These are phyloP conservation scores for Symbiodinium pilosum DNA, from an alignment of 73 alveolate genomes.

Conservation along the genomic window DNA sequence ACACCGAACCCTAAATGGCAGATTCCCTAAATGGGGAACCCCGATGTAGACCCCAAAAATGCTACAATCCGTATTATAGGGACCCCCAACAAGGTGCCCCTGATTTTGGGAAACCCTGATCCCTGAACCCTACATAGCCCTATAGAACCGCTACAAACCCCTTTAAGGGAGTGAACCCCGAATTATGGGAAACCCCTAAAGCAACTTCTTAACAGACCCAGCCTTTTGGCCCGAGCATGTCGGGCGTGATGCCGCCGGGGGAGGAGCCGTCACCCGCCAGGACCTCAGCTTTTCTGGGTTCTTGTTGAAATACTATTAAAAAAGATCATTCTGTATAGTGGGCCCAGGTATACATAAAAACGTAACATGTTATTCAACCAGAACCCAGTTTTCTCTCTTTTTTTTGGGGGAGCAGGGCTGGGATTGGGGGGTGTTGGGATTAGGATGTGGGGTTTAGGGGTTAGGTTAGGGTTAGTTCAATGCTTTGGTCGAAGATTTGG, in stretches of 20 bases:
- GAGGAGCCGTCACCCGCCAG: conserved; percentile 93
- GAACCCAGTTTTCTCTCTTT: too few relatives aligned
- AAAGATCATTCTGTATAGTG: background rate
- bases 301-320: background rate
- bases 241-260: conserved; percentile 89
- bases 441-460: too few relatives aligned
- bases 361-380: too few relatives aligned
- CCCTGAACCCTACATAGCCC: background rate
- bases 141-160: background rate
- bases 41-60: too few relatives aligned
- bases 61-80: too few relatives aligned
- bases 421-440: too few relatives aligned
- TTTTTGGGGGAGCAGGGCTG: too few relatives aligned
- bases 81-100: background rate
- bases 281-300: conserved; percentile 17
- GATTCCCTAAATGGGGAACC: background rate
- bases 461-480: too few relatives aligned
- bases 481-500: too few relatives aligned
- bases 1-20: background rate
- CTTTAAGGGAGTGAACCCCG: background rate
- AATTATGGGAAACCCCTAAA: background rate
- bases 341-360: background rate
- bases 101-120: background rate
- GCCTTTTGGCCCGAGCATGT: conserved; percentile 90
- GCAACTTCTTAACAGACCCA: background rate